Conservation (phyloP, 257 asterid genomes). For the Solanum piurae region DNA sequence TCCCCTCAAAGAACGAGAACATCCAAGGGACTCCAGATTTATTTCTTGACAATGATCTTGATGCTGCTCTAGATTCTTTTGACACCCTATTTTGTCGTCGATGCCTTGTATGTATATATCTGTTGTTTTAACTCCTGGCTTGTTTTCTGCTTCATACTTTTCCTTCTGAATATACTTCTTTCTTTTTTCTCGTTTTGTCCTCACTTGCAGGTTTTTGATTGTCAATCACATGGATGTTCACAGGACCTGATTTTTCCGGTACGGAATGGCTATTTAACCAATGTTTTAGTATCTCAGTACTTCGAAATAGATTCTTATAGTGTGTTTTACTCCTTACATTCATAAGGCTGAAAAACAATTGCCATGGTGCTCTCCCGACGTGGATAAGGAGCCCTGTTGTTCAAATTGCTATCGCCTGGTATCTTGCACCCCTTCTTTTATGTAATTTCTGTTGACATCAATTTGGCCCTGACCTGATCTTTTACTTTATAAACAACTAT, state of each 20-base stretch:
- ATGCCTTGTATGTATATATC: constrained; percentile 58
- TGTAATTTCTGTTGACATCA: neutral
- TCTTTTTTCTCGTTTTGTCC: constrained; percentile 7
- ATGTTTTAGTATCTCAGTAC: neutral
- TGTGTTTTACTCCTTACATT: neutral
- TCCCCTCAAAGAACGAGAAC: constrained; percentile 26
- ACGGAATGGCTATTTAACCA: neutral
- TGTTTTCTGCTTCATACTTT: neutral
- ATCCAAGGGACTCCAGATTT: constrained; percentile 48
- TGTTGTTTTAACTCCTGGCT: neutral
- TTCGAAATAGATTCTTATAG: neutral
- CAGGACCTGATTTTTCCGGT: constrained; percentile 83
- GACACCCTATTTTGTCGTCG: constrained; percentile 94
- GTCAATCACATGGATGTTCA: constrained; percentile 92
- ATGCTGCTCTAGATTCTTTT: constrained; percentile 87
- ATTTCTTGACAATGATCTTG: constrained; percentile 75
- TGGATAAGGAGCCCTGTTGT: constrained; percentile 63
- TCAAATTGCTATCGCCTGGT: constrained; percentile 70
- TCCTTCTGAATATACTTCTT: neutral
- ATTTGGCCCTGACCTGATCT: neutral
- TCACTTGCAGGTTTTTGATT: constrained; percentile 77
- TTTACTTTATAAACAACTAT: neutral
- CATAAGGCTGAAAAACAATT: constrained; percentile 48
- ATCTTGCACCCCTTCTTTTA: neutral
- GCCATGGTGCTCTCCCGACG: constrained; percentile 41